phyloP scores from a whole-genome alignment of 1,284 basidiomycete genomes.

The Pseudozyma flocculosa region DNA sequence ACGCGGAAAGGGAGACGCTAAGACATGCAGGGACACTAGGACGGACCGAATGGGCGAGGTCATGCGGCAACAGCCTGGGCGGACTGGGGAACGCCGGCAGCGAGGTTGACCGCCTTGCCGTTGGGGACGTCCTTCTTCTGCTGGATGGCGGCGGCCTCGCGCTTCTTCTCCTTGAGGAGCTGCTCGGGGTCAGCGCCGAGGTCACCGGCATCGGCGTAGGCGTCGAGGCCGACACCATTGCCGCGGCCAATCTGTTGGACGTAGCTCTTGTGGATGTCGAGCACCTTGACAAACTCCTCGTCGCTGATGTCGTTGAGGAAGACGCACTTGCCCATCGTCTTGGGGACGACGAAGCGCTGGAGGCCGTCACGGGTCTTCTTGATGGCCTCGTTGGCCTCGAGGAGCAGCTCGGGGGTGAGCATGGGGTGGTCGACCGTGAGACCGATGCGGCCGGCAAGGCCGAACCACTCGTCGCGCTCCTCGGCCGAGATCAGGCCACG shows the following conservation, averaged over 20 bases:
- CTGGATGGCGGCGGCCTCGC: conserved; percentile 12
- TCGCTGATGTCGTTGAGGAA: conserved; percentile 61
- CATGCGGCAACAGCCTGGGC: conserved; percentile 21
- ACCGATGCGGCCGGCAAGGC: conserved; percentile 58
- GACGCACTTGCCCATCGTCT: conserved; percentile 59
- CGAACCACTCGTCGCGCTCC: conserved; percentile 61
- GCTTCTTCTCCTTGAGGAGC: conserved; percentile 38
- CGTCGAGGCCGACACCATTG: conserved; percentile 58
- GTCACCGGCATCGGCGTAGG: conserved; percentile 61
- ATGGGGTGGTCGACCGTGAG: conserved; percentile 61
- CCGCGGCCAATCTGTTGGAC: conserved; percentile 54
- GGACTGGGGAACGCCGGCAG: conserved; percentile 1
- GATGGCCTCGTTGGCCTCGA: conserved; percentile 59
- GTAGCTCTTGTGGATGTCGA: conserved; percentile 60
- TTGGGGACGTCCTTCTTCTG: conserved; percentile 9
- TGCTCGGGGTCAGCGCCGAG: conserved; percentile 58
- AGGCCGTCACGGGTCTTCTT: conserved; percentile 61
- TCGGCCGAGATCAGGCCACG: conserved; percentile 59
- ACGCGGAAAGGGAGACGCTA: too few species aligned
- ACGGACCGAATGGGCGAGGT: background rate
- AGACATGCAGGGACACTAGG: too few species aligned
- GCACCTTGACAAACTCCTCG: conserved; percentile 58
- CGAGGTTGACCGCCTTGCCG: conserved; percentile 2
- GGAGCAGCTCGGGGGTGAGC: conserved; percentile 59
- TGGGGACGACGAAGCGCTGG: conserved; percentile 61